Base-by-base conservation (phyloP, 345 rosid genomes). In the Bruguiera sexangula region DNA sequence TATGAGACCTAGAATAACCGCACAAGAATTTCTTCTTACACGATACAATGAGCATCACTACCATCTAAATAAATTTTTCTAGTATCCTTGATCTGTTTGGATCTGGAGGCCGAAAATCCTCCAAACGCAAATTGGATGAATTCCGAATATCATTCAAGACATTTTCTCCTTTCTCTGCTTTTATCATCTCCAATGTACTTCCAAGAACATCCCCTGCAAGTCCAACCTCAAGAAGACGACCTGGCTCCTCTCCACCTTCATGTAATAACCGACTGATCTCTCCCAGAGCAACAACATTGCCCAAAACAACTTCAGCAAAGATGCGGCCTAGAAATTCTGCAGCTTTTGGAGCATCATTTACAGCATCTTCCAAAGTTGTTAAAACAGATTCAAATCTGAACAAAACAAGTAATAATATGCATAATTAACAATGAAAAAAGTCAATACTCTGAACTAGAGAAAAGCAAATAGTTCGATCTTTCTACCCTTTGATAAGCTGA, bases 291-390 rank as follows among this genome's bases (percentile, higher is more conserved):
- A 88, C 76, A 63, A 85, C 86, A 22, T 75, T 76, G 69, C 86
- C 92, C 15, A 60, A 58, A 3, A 92, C 83, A 6, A 66, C 80
- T 74, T 84, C 82, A n/a, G 81, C 98, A 60, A 90, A 83, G 7
- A 92, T 83, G 9, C 62, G 63, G 20, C 96, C 98, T 0, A 95
- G 91, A 81, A 86, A 92, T 75, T 88, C 96, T 4, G 92, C 83
- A 65, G 98, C 99, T 78, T 73, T 95, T 0, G 99, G 98, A 22
- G 99, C 99, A 71, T 95, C 98, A 52, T 83, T 95, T 3, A 95
- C 94, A 0, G 92, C 83, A 76, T 95, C 99, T 82, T 92, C 94
- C 81, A 95, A 76, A 10, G 88, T 85, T 63, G 77, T 66, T 30
- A 95, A 87, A 63, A 86, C 96, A 0, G 83, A 79, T 62, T 87